phyloP scores from a whole-genome alignment of 495 filamentous ascomycete genomes.

The Entonaema liquescens region DNA sequence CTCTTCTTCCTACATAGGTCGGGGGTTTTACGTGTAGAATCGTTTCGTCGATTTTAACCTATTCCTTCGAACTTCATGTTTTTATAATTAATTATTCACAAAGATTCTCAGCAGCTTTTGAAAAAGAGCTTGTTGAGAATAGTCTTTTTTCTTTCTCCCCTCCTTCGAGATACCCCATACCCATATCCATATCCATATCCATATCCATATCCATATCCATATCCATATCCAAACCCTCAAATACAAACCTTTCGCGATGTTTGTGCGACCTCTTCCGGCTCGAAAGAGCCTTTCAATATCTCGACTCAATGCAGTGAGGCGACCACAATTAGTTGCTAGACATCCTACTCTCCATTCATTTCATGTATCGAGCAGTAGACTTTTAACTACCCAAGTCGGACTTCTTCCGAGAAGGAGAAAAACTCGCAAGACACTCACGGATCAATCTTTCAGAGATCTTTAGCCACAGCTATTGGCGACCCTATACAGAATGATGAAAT shows the following conservation, averaged over 20 bases:
- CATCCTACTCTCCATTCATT: slow-evolving; percentile 18
- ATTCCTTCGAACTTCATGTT: slow-evolving; percentile 29
- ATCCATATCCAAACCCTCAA: not conserved
- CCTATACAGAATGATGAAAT: slow-evolving; percentile 49
- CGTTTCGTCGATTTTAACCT: not conserved
- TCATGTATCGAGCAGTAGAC: slow-evolving; percentile 15
- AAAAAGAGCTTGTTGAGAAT: slow-evolving; percentile 34
- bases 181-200: not conserved
- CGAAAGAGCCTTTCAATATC: slow-evolving; percentile 33
- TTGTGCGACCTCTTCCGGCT: slow-evolving; percentile 36
- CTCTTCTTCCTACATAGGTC: slow-evolving; percentile 10
- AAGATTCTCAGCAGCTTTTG: slow-evolving; percentile 28
- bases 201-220: not conserved
- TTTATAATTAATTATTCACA: slow-evolving; percentile 11
- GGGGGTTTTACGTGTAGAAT: slow-evolving; percentile 17
- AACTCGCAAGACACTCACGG: slow-evolving; percentile 40
- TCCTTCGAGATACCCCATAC: slow-evolving; percentile 13
- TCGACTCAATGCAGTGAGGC: slow-evolving; percentile 20
- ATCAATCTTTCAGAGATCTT: slow-evolving; percentile 48
- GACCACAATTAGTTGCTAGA: slow-evolving; percentile 32
- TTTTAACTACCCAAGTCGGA: slow-evolving; percentile 36
- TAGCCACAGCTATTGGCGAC: slow-evolving; percentile 57
- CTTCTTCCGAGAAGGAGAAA: slow-evolving; percentile 48
- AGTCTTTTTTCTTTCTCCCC: slow-evolving; percentile 2
- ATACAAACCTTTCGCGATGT: slow-evolving; percentile 33